Conservation (phyloP, 1,284 basidiomycete genomes). For the Amylostereum areolatum region DNA sequence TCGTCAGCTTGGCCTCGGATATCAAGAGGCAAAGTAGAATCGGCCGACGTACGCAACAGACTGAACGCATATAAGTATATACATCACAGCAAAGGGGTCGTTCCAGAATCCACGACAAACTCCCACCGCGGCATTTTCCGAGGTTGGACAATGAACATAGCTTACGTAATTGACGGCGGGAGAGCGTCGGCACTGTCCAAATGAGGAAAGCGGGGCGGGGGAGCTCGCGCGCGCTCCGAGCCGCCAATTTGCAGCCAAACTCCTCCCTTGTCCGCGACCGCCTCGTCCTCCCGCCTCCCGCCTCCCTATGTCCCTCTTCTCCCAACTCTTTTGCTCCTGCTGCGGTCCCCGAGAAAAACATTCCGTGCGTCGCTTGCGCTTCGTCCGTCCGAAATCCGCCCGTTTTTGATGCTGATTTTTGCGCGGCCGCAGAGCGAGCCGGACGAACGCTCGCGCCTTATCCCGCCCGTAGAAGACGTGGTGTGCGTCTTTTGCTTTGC, state of each 20-base stretch:
- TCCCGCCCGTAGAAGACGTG: constrained; percentile 22
- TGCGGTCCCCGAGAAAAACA: constrained; percentile 10
- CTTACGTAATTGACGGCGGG: no score
- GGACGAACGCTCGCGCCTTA: constrained; percentile 25
- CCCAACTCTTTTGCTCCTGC: constrained; percentile 20
- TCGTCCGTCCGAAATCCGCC: neutral
- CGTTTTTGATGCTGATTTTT: neutral
- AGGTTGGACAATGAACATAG: no score
- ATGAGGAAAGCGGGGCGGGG: no score
- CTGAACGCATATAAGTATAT: no score
- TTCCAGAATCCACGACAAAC: no score
- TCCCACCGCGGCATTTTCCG: no score
- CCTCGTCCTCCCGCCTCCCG: neutral
- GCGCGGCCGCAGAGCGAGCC: constrained; percentile 15
- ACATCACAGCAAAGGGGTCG: no score
- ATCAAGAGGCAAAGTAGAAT: no score
- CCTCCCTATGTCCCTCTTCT: constrained; percentile 19
- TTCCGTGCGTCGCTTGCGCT: constrained; percentile 8
- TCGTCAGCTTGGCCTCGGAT: no score
- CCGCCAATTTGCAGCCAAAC: no score
- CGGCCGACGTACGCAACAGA: no score
- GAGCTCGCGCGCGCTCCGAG: neutral
- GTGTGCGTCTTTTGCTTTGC: constrained; percentile 13
- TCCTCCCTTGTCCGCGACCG: neutral
- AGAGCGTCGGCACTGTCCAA: no score